Evolutionary conservation across 169 alveolate species (phyloP).

Genomic region (Plasmodium gallinaceum): DNA sequence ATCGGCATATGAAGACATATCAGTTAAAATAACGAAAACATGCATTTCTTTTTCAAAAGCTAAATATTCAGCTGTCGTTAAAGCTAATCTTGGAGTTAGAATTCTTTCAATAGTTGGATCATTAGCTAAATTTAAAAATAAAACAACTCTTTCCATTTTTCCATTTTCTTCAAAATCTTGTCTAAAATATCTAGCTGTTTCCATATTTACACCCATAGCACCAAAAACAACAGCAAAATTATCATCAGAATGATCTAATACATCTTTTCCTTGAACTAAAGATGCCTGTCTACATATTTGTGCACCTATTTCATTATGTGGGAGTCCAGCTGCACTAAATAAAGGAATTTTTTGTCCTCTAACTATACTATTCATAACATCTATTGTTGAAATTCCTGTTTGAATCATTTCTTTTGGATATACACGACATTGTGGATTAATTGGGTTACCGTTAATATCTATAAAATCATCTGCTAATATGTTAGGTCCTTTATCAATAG

Average conservation of each 20-base stretch:
- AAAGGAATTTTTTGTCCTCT: slow-evolving; percentile 99
- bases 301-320: slow-evolving; percentile 99
- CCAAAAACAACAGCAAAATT: slow-evolving; percentile 99
- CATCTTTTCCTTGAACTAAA: slow-evolving; percentile 98
- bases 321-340: slow-evolving; percentile 99
- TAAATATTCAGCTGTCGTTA: slow-evolving; percentile 99
- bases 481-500: slow-evolving; percentile 99
- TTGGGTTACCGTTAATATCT: slow-evolving; percentile 97
- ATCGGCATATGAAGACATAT: slow-evolving; percentile 99
- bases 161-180: slow-evolving; percentile 99
- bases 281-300: slow-evolving; percentile 99
- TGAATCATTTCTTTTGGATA: slow-evolving; percentile 99
- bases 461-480: slow-evolving; percentile 98
- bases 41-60: slow-evolving; percentile 99
- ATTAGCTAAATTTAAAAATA: slow-evolving; percentile 99
- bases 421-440: slow-evolving; percentile 98
- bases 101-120: slow-evolving; percentile 99
- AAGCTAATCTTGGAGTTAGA: slow-evolving; percentile 98
- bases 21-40: slow-evolving; percentile 99
- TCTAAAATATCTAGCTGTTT: slow-evolving; percentile 99
- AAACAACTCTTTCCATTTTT: slow-evolving; percentile 98
- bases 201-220: slow-evolving; percentile 99
- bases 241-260: slow-evolving; percentile 97
- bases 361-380: slow-evolving; percentile 99
- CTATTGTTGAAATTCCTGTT: slow-evolving; percentile 99